Evolutionary conservation across 2,329 filamentous ascomycete species (phyloP).

Genomic region (Paradendryphiella salina): DNA sequence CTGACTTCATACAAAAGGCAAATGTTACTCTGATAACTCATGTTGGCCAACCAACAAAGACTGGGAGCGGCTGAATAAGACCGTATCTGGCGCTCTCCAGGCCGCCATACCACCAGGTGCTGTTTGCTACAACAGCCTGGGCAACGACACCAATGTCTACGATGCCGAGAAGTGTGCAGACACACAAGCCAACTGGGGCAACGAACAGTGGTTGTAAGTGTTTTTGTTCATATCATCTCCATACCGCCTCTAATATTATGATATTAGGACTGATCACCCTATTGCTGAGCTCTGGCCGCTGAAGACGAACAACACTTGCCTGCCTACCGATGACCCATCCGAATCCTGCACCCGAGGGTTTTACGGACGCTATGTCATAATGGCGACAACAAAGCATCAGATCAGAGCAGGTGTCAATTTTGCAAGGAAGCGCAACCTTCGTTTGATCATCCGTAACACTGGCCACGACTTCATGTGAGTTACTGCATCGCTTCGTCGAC

Average conservation of each 20-base stretch:
- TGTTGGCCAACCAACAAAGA: conserved; percentile 39
- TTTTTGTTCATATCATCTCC: not conserved
- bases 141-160: conserved; percentile 29
- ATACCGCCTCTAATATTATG: not conserved
- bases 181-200: conserved; percentile 30
- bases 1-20: conserved; percentile 10
- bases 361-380: conserved; percentile 41
- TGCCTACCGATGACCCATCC: conserved; percentile 31
- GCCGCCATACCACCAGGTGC: conserved; percentile 38
- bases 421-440: conserved; percentile 37
- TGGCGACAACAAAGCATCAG: conserved; percentile 39
- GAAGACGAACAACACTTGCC: conserved; percentile 43
- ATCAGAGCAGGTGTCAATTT: conserved; percentile 44
- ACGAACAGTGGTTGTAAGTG: conserved; percentile 41
- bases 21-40: conserved; percentile 42
- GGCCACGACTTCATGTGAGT: conserved; percentile 43
- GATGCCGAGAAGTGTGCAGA: conserved; percentile 34
- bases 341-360: conserved; percentile 38
- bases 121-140: conserved; percentile 33
- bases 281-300: conserved; percentile 41
- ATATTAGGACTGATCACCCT: conserved; percentile 36
- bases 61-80: conserved; percentile 37
- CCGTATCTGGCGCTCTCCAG: conserved; percentile 34
- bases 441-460: conserved; percentile 43
- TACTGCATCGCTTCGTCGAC: not conserved